Base-by-base conservation (phyloP, 1,284 basidiomycete genomes). In the Ganoderma meredithae region DNA sequence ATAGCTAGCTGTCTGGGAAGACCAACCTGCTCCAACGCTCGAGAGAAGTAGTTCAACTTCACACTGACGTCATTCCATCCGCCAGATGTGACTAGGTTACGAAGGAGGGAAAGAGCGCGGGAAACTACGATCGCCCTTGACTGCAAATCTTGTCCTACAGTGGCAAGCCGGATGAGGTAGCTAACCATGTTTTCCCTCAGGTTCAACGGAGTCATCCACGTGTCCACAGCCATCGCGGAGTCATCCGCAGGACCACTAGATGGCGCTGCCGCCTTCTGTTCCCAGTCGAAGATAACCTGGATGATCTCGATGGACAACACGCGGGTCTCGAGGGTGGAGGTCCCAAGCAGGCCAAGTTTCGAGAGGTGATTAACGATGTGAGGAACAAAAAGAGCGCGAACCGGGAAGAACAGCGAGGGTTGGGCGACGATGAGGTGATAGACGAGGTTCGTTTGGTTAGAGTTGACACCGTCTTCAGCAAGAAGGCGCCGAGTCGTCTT, bases 41-140 rank as follows among this genome's bases (percentile, higher is more conserved):
- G 87, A 66, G 91, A 88, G 81, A 98, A 98, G 80, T 92, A 98
- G 63, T 91, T 90, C 56, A 99, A 83, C 73, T 98, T 98, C 71
- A 99, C 92, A 12, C 93, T 94, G 17, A 99, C 95, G 76, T 97
- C 96, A n/a, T 87, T 90, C 93, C 98, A 96, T 19, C 95, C 95
- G 62, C 88, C 89, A 0, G 93, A 90, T 1, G 92, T 89, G 33
- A 97, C 87, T 74, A 98, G 90, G 73, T 89, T 85, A 76, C 93
- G 91, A 68, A 99, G 85, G n/a, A 98, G 83, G 6, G 86, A 82
- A 62, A 98, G 84, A 0, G 95, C 95, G 69, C 95, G 90, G 53
- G 92, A 87, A 53, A 95, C 86, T 22, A 97, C 84, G 25, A 87
- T 85, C 27, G 83, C 85, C 66, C 88, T 88, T 17, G 87, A 83